Evolutionary conservation across 202 grass and related monocot genomes (phyloP).

Genomic region (Musa balbisiana): DNA sequence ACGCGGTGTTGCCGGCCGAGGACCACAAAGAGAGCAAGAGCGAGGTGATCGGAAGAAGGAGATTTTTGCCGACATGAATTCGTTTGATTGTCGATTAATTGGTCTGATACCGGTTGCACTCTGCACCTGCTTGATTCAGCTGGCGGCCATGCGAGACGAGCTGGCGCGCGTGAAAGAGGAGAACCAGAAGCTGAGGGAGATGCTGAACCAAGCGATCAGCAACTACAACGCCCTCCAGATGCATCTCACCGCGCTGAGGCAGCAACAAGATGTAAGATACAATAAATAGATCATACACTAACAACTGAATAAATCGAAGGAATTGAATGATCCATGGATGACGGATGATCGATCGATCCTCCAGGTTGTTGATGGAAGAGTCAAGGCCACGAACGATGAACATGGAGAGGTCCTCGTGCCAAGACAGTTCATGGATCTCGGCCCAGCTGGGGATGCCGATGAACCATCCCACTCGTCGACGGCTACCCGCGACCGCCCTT

Average conservation of each 20-base stretch:
- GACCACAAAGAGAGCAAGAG: constrained; percentile 24
- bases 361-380: constrained; percentile 14
- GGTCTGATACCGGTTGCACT: background rate
- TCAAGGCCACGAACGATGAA: background rate
- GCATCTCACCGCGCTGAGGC: constrained; percentile 64
- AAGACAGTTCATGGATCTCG: constrained; percentile 37
- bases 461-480: constrained; percentile 77
- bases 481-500: constrained; percentile 33
- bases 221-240: constrained; percentile 74
- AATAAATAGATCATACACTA: too few relatives aligned
- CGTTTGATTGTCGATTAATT: background rate
- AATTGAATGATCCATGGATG: too few relatives aligned
- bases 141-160: constrained; percentile 48
- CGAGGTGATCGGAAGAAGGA: constrained; percentile 30
- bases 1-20: constrained; percentile 23
- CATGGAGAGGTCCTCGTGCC: constrained; percentile 27
- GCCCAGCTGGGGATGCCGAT: background rate
- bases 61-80: background rate
- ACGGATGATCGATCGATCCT: background rate
- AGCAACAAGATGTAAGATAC: constrained; percentile 21
- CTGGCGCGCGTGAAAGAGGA: constrained; percentile 69
- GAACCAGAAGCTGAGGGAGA: constrained; percentile 67
- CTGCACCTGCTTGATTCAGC: constrained; percentile 20
- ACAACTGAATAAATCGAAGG: too few relatives aligned
- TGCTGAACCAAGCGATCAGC: constrained; percentile 57